These are phyloP conservation scores for Intubia oerlemansii DNA, from an alignment of 2,329 filamentous ascomycete species.

Conservation along the genomic window DNA sequence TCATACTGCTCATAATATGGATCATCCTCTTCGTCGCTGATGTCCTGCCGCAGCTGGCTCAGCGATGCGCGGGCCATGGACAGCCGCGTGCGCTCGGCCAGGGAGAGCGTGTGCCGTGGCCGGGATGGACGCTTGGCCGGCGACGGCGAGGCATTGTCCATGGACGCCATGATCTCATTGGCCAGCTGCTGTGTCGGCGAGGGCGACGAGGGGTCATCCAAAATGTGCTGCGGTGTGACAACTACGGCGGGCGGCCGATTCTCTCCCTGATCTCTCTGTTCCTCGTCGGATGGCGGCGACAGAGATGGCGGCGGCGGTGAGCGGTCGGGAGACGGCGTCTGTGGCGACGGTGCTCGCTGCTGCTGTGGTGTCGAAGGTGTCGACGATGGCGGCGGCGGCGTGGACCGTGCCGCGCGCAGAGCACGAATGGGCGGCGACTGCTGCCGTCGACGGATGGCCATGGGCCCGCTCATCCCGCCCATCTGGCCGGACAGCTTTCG, in stretches of 20 bases:
- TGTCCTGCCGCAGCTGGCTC: no score
- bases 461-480: neutral
- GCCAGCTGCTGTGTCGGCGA: conserved; percentile 29
- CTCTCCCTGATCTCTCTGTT: no score
- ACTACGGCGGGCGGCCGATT: no score
- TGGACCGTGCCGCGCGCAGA: neutral
- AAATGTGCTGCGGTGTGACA: no score
- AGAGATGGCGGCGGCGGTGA: conserved; percentile 1
- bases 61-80: conserved; percentile 50
- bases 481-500: conserved; percentile 2
- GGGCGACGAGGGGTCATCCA: neutral
- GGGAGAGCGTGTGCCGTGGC: conserved; percentile 33
- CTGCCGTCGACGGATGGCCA: conserved; percentile 1
- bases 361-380: neutral
- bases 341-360: neutral
- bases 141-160: conserved; percentile 33
- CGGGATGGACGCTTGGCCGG: conserved; percentile 30
- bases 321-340: conserved; percentile 4
- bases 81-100: conserved; percentile 60
- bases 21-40: conserved; percentile 8
- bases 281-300: neutral
- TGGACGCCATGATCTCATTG: conserved; percentile 32
- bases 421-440: conserved; percentile 4
- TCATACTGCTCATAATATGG: neutral
- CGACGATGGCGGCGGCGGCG: neutral